Evolutionary conservation across 1,139 yeast genomes (phyloP), one percentile per base, ranked within the genome.

Genomic region (Petasospora rhodanensis): DNA sequence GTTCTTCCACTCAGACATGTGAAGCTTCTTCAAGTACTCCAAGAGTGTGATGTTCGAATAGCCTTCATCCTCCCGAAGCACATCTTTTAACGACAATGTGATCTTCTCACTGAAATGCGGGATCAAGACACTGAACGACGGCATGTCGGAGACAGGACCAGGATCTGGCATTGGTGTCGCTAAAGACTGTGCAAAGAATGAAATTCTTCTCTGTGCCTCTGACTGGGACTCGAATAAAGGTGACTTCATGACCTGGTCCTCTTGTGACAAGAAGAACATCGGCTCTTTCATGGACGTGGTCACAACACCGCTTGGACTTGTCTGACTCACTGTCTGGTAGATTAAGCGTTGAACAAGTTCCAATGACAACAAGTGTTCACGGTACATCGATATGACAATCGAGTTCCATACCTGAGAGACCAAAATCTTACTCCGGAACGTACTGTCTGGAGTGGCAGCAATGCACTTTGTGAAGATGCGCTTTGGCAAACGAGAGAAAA

Each of bases 71-170:
- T 76, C 84, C 58, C 81, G 72, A 46, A 79, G 76, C 50, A 79
- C 76, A 59, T 79, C 85, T 58, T 79, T 73, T 52, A 79, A 69
- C 21, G 82, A 73, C 41, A 79, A 68, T 48, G 78, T 70, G 45
- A 79, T 78, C 68, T 78, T 79, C 60, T 79, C 86, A 28, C 83
- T 73, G 59, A 76, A 79, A 55, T 79, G 86, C 47, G 86, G 86
- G 52, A 82, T 71, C 59, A 79, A 71, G 32, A 78, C 85, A 31
- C 84, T 76, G 49, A 79, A 79, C 8, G 82, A 74, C 28, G 86
- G 85, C 82, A 79, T 78, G 56, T 76, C 73, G 54, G 73, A 80
- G 36, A 78, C 81, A n/a, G 85, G 82, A 47, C 74, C 67, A 29
- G 84, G 82, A 56, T 77, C 84, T 44, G 80, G 79, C 51, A 79